Percentiles rank a stretch among this genome's conserved stretches.
Conservation (phyloP, 148 eudicot species). For the Silene uniflora region DNA sequence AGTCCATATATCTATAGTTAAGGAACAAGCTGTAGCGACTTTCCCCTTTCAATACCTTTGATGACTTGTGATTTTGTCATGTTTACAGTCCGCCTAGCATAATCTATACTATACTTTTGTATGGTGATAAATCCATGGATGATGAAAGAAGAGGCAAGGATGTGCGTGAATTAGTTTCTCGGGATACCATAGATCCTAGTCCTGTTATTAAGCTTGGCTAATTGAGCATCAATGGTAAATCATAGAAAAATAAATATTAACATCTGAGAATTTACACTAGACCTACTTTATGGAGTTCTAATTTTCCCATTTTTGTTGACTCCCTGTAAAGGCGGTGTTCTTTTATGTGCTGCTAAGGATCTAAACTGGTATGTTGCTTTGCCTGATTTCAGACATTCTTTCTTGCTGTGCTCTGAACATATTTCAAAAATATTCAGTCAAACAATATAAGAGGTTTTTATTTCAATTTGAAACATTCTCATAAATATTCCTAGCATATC, state of each 20-base stretch:
- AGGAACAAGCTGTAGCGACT: too few relatives aligned
- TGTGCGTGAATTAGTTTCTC: background rate
- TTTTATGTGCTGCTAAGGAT: too few relatives aligned
- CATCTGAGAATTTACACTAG: too few relatives aligned
- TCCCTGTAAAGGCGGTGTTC: slow-evolving; percentile 18
- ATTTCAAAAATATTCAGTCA: too few relatives aligned
- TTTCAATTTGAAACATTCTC: too few relatives aligned
- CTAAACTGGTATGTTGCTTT: slow-evolving; percentile 20
- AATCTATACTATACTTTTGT: background rate
- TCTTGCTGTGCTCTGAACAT: slow-evolving; percentile 29
- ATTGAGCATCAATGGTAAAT: too few relatives aligned
- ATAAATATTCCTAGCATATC: background rate
- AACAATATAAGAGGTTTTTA: too few relatives aligned
- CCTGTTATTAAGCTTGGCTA: too few relatives aligned
- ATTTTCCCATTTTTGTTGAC: slow-evolving; percentile 12
- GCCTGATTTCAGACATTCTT: slow-evolving; percentile 31
- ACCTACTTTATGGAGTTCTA: slow-evolving; percentile 21
- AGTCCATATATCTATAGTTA: too few relatives aligned
- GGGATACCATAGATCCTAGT: too few relatives aligned
- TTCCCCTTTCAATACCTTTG: slow-evolving; percentile 8
- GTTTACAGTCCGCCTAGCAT: background rate
- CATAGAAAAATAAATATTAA: too few relatives aligned
- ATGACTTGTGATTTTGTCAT: background rate
- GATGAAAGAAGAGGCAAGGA: slow-evolving; percentile 20
- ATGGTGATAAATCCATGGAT: slow-evolving; percentile 20